Evolutionary conservation across 192 early-diverging fungal genomes (phyloP), one percentile per base, ranked within the genome.

Genomic region (Coemansia sp.): DNA sequence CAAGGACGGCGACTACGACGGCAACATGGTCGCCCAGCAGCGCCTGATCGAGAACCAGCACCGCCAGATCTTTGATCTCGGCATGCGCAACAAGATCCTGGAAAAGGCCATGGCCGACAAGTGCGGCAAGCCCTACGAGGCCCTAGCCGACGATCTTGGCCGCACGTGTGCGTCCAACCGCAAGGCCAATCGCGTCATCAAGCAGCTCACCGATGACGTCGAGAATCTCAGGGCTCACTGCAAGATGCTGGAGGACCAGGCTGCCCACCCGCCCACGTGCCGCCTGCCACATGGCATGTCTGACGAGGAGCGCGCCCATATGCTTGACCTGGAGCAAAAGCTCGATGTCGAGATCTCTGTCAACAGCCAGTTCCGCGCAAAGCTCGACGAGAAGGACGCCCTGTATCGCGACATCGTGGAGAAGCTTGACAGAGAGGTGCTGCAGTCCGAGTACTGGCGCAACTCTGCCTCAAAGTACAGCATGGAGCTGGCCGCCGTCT

Each of bases 21-120:
- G 75, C 46, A 70, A 79, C 50, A 58, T 79, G 76, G 70, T 72
- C 17, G 39, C 76, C 27, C 76, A 79, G 66, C 70, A 79, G 22
- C 72, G 58, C 59, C 76, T 79, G 15, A 79, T 79, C 35, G 67
- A 79, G 58, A 72, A 79, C 50, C 76, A 79, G 67, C 76, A 79
- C 59, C 65, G 76, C 22, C n/a, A 52, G 24, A 79, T 79, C 21
- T 79, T 68, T 36, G 76, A 79, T 42, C 58, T 79, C 21, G 72
- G 68, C 44, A 38, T 72, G 62, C 62, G 63, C 34, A 69, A 48
- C 65, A 68, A 66, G 50, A 65, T 72, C 59, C 46, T 79, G 19
- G 39, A 26, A 8, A 57, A 34, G 18, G 70, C 76, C 21, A 68
- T 79, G 70, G 17, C 36, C 9, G 34, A 54, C 7, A 67, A 59